Evolutionary conservation across 2,329 filamentous ascomycete genomes (phyloP), one percentile per base, ranked within the genome.

Genomic region (Epichloe hybrida): DNA sequence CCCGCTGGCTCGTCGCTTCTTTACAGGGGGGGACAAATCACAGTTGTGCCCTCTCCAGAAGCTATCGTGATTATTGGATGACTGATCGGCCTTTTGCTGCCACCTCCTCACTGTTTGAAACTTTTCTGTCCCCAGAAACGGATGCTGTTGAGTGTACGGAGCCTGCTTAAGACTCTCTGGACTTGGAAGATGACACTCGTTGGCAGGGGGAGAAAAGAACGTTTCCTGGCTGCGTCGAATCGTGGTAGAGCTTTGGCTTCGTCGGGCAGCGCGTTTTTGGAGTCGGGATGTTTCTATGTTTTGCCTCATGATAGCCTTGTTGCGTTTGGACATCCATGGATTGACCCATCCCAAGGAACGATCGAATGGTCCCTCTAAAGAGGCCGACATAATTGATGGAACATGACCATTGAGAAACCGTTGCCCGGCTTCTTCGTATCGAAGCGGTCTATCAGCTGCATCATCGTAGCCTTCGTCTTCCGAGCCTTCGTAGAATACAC

Each of bases 301-400:
- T 23, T 42, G 42, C 36, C 38, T 38, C 13, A 35, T 31, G 7
- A 21, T 13, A 17, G 3, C 7, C 39, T 43, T 46, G 21, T 40
- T 52, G 34, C 47, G 48, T 23, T 52, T 51, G 27, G 52, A 57
- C 31, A 51, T 50, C 66, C 66, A 68, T 5, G 66, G 66, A 45
- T 68, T 68, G 4, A 56, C 47, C 64, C 64, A 66, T 39, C 60
- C 57, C 5, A 61, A 59, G 6, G 46, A 55, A 35, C 50, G 40
- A 21, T 74, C 70, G 55, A 86, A 84, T 0, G 83, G 84, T 0
- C 83, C 84, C 53, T 67, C 72, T 3, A 87, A 67, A 5, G 67
- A 64, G 6, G 83, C 76, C 12, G 84, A 83, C 3, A 81, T 62
- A 3, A 89, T 69, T 23, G 75, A 59, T 0, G 83, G 73, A 2